Evolutionary conservation across 805 yeast genomes (phyloP).

Genomic region (Zygotorulaspora florentina): DNA sequence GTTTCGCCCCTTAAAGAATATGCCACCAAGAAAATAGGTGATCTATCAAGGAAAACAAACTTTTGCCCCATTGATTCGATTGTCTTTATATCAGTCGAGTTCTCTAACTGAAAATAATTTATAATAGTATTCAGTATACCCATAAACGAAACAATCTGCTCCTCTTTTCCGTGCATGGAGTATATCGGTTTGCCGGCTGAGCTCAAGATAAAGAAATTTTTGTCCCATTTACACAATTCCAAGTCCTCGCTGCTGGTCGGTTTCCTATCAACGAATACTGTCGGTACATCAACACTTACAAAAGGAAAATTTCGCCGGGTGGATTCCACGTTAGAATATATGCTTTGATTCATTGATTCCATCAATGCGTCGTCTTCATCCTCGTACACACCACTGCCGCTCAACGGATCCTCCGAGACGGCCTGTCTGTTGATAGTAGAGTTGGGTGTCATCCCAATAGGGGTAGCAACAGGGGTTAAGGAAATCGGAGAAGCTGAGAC

Average conservation of each 20-base stretch:
- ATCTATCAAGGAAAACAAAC: slow-evolving; percentile 56
- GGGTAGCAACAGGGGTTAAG: neutral
- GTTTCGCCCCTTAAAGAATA: slow-evolving; percentile 55
- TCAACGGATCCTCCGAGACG: neutral
- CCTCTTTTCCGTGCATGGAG: slow-evolving; percentile 70
- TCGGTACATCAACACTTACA: slow-evolving; percentile 32
- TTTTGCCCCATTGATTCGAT: slow-evolving; percentile 36
- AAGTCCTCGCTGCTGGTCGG: neutral
- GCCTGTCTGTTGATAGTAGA: neutral
- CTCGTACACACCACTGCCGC: neutral
- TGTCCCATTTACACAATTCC: slow-evolving; percentile 29
- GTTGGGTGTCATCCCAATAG: neutral
- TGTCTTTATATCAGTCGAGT: slow-evolving; percentile 39
- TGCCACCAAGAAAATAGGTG: slow-evolving; percentile 73
- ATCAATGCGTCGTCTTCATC: slow-evolving; percentile 10
- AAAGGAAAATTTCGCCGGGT: slow-evolving; percentile 14
- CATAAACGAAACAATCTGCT: slow-evolving; percentile 61
- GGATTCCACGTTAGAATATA: slow-evolving; percentile 19
- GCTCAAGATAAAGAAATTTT: slow-evolving; percentile 76
- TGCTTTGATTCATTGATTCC: slow-evolving; percentile 21
- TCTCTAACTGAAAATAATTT: slow-evolving; percentile 53
- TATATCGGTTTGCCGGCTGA: slow-evolving; percentile 88
- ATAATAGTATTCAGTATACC: slow-evolving; percentile 80
- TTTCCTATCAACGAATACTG: slow-evolving; percentile 15
- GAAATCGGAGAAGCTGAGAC: slow-evolving; percentile 6